Base-by-base conservation (phyloP, 768 basidiomycete species). In the Hericium alpestre region DNA sequence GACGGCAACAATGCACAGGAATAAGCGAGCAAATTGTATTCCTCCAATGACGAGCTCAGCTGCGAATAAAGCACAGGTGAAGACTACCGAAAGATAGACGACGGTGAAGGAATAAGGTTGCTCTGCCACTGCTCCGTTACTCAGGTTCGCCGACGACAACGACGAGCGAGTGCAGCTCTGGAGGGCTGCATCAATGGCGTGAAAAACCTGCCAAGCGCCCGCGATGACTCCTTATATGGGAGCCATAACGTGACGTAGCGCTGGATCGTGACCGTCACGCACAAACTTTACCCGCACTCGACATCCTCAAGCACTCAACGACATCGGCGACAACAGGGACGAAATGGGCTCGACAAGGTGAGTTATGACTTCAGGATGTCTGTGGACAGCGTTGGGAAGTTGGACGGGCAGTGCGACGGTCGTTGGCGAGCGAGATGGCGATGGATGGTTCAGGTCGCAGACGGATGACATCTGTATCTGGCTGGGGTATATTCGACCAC, bases 301-400 rank as follows among this genome's bases (percentile, higher is more conserved):
- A 25, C 49, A 15, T 39, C 37, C 55, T 53, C 53, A 16, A 25
- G 50, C 37, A 16, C 38, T 32, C 50, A 22, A 55, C 27, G 52
- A 53, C 51, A 53, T 63, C 49, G 59, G 61, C 59, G 61, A 25
- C 4, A 60, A 62, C 57, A 73, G 72, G 66, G 72, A 66, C 27
- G 73, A 82, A 78, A 87, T 87, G 86, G 84, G 83, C 68, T 87
- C 86, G 62, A 87, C 86, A 76, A 85, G 86, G 85, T 87, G 74
- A 77, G 86, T 66, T 67, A 32, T 47, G 43, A 37, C 47, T 63
- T 38, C 25, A 13, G 0, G 16, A 18, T 10, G 13, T 23, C 39
- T 22, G 53, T 16, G 39, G 38, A 9, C 41, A 47, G 23, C 56
- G 47, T n/a, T 46, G 53, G 40, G 56, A 55, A 57, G 58, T 46